phyloP scores from a whole-genome alignment of 129 eudicot genomes.

The sunflower (Helianthus annuus) region DNA sequence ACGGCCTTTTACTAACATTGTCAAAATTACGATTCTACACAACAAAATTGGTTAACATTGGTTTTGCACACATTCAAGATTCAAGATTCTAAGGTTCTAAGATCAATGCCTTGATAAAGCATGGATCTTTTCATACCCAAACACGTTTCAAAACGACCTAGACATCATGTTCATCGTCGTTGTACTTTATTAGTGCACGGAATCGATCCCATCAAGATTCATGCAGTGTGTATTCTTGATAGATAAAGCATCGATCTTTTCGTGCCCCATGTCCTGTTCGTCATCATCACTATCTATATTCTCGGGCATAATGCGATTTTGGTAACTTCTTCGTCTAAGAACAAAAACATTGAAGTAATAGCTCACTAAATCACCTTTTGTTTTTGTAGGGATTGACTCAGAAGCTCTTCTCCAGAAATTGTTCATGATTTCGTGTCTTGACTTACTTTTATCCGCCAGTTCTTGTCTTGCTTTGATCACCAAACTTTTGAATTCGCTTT shows the following conservation, averaged over 20 bases:
- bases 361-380: slow-evolving; percentile 63
- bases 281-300: slow-evolving; percentile 86
- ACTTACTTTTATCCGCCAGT: slow-evolving; percentile 26
- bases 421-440: slow-evolving; percentile 24
- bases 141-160: slow-evolving; percentile 44
- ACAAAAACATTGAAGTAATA: slow-evolving; percentile 80
- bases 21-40: slow-evolving; percentile 19
- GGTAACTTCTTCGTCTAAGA: slow-evolving; percentile 59
- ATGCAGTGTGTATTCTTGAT: slow-evolving; percentile 1
- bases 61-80: slow-evolving; percentile 8
- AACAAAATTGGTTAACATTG: slow-evolving; percentile 16
- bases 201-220: slow-evolving; percentile 3
- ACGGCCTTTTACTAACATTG: background rate
- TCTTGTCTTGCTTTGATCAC: slow-evolving; percentile 40
- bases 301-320: slow-evolving; percentile 66
- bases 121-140: slow-evolving; percentile 34
- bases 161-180: slow-evolving; percentile 15
- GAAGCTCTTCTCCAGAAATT: slow-evolving; percentile 54
- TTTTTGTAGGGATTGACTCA: slow-evolving; percentile 49
- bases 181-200: background rate
- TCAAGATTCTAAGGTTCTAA: slow-evolving; percentile 33
- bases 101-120: slow-evolving; percentile 34
- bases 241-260: slow-evolving; percentile 31
- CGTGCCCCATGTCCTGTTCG: slow-evolving; percentile 53
- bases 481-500: slow-evolving; percentile 55